Evolutionary conservation across 148 eudicot genomes (phyloP), one percentile per base, ranked within the genome.

Genomic region (Heliosperma pusillum): DNA sequence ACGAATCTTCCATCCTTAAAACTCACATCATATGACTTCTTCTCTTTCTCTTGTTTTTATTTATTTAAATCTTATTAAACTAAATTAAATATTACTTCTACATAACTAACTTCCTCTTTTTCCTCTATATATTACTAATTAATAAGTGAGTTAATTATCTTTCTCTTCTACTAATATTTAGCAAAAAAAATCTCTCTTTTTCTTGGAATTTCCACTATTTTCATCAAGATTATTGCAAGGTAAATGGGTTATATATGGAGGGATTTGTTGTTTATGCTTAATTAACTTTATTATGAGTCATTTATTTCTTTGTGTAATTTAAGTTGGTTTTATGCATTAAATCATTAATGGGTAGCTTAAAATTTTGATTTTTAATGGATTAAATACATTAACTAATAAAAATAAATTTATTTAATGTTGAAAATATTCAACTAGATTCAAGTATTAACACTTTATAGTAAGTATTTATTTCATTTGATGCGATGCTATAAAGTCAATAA

Each of bases 1-100:
- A 69, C 16, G 71, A 69, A 69, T 44, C 71, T 69, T 69, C 71
- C 57, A 21, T n/a, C 53, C 71, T 44, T 67, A 40, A 67, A 67
- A 64, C 71, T 40, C 56, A 44, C 71, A 44, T 69, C 29, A 10
- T 44, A 13, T 69, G 29, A 44, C 30, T 67, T 69, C 56, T 68
- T 20, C 26, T 29, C 26, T 21, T 66, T 21, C 7, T 66, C 40
- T n/a, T 27, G 2, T 40, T 21, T 50, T 25, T 5, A 42, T 10
- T 42, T 42, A 66, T 30, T 9, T 17, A 66, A 33, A n/a, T n/a
- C n/a, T n/a, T n/a, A n/a, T n/a, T n/a, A n/a, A n/a, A n/a, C n/a
- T n/a, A n/a, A n/a, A n/a, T n/a, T n/a, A n/a, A n/a, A n/a, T n/a
- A n/a, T n/a, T n/a, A n/a, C n/a, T n/a, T n/a, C n/a, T n/a, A 65